Conservation (phyloP, 1,139 yeast genomes). For the Pichia terricola region DNA sequence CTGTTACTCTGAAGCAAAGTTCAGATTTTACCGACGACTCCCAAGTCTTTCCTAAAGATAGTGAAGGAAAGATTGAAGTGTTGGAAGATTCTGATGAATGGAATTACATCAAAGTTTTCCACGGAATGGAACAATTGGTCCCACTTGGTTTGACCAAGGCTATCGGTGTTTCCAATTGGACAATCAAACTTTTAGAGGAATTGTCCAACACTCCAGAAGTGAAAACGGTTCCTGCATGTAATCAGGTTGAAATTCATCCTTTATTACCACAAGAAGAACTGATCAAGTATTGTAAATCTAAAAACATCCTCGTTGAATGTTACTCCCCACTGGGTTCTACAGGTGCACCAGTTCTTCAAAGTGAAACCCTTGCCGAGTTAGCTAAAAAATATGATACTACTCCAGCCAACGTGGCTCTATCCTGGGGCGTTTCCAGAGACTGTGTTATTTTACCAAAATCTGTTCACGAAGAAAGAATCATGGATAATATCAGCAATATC, state of each 20-base stretch:
- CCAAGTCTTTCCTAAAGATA: background rate
- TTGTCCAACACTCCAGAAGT: conserved; percentile 39
- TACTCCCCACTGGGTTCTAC: conserved; percentile 75
- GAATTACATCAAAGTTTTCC: conserved; percentile 59
- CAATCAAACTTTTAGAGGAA: too few species aligned
- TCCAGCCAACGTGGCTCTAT: conserved; percentile 54
- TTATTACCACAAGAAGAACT: conserved; percentile 62
- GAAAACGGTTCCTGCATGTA: conserved; percentile 54
- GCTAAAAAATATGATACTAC: conserved; percentile 48
- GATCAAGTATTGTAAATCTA: conserved; percentile 40
- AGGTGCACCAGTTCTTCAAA: conserved; percentile 52
- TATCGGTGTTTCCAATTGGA: conserved; percentile 72
- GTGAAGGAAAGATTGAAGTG: conserved; percentile 24
- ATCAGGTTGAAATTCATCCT: conserved; percentile 74
- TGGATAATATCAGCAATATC: conserved; percentile 49
- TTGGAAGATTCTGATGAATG: conserved; percentile 35
- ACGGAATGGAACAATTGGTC: conserved; percentile 52
- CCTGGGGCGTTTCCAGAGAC: conserved; percentile 68
- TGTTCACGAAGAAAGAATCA: conserved; percentile 49
- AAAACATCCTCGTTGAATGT: conserved; percentile 58
- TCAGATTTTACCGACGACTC: conserved; percentile 15
- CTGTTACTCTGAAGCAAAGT: conserved; percentile 26
- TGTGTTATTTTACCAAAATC: conserved; percentile 70
- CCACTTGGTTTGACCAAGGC: conserved; percentile 35
- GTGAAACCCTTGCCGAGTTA: conserved; percentile 37